Conservation (phyloP, 768 basidiomycete genomes). For the Holtermanniella nyarrowii region DNA sequence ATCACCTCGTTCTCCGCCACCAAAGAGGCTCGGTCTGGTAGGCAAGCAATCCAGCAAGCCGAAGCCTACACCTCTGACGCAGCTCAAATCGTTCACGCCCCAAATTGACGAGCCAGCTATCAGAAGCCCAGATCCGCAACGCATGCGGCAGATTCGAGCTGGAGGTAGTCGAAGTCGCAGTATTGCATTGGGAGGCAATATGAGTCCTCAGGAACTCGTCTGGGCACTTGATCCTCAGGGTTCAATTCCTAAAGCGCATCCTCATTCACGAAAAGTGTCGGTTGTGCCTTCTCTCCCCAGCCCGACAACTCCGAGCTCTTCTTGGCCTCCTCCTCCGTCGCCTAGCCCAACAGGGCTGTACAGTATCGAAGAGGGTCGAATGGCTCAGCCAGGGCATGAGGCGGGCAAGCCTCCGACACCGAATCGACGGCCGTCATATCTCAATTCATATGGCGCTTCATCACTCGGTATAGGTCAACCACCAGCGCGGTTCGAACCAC, state of each 20-base stretch:
- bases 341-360: not conserved
- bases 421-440: slow-evolving; percentile 15
- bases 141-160: not conserved
- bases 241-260: slow-evolving; percentile 31
- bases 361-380: not conserved
- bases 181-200: slow-evolving; percentile 22
- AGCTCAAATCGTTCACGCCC: no score
- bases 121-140: slow-evolving; percentile 4
- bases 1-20: not conserved
- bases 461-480: slow-evolving; percentile 8
- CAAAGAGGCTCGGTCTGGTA: not conserved
- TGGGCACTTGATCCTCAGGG: slow-evolving; percentile 17
- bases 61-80: no score
- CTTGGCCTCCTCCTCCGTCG: not conserved
- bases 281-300: not conserved
- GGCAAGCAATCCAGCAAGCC: no score
- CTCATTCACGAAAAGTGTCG: slow-evolving; percentile 41
- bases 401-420: not conserved
- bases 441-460: slow-evolving; percentile 21
- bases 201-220: slow-evolving; percentile 36
- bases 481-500: slow-evolving; percentile 18
- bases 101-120: not conserved
- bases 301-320: not conserved
- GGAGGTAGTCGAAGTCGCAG: slow-evolving; percentile 7
- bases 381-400: not conserved